These are phyloP conservation scores for Monosporozyma siamensis DNA, from an alignment of 805 yeast species.

Conservation along the genomic window DNA sequence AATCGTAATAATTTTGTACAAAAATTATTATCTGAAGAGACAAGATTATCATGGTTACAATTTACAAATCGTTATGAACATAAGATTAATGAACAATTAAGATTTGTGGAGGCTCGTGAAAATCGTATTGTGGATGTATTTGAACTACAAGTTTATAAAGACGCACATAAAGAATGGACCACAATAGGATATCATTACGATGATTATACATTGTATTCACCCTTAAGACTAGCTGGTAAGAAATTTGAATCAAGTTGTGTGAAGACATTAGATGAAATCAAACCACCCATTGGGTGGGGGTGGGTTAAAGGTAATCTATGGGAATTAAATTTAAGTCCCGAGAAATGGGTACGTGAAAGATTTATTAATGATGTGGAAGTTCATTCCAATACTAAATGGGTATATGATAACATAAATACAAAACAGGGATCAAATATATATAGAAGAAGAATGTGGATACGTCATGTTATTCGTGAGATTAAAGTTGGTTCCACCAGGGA, in stretches of 20 bases:
- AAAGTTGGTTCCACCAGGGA: not conserved
- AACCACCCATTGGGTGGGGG: constrained; percentile 54
- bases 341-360: constrained; percentile 50
- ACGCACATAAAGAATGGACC: constrained; percentile 49
- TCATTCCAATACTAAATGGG: constrained; percentile 79
- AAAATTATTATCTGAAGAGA: constrained; percentile 51
- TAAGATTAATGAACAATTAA: constrained; percentile 33
- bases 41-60: constrained; percentile 43
- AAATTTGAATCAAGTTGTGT: constrained; percentile 14
- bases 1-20: constrained; percentile 40
- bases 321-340: constrained; percentile 58
- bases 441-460: constrained; percentile 61
- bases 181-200: constrained; percentile 49
- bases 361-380: constrained; percentile 47
- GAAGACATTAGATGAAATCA: constrained; percentile 30
- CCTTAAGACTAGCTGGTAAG: constrained; percentile 28
- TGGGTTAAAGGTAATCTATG: constrained; percentile 43
- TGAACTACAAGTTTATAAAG: constrained; percentile 52
- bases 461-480: not conserved
- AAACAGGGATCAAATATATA: constrained; percentile 30
- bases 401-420: constrained; percentile 70
- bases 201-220: constrained; percentile 43
- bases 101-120: constrained; percentile 35
- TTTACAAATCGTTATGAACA: constrained; percentile 42
- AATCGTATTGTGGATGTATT: constrained; percentile 50